Evolutionary conservation across 2,329 filamentous ascomycete genomes (phyloP).

Genomic region (Cladophialophora exuberans): DNA sequence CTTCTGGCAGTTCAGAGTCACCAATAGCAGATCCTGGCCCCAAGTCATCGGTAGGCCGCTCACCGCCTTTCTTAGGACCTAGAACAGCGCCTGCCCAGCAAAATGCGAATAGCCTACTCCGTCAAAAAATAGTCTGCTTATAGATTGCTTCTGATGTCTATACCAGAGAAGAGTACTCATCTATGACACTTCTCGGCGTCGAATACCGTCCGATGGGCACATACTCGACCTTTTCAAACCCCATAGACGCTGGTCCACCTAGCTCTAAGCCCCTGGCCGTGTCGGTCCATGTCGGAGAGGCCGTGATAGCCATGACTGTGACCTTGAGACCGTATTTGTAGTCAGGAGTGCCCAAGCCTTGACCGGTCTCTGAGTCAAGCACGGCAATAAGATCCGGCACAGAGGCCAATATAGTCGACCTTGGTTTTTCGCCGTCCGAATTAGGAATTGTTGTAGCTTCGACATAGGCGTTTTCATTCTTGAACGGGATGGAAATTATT

Average conservation of each 20-base stretch:
- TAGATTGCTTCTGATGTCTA: too few species aligned
- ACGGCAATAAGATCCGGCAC: conserved; percentile 62
- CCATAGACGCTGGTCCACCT: conserved; percentile 55
- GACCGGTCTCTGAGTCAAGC: conserved; percentile 60
- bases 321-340: conserved; percentile 55
- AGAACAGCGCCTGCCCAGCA: too few species aligned
- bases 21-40: too few species aligned
- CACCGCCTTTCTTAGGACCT: too few species aligned
- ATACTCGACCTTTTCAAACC: conserved; percentile 26
- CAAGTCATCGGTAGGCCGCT: too few species aligned
- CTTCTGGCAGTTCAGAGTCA: too few species aligned
- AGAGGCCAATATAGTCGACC: conserved; percentile 50
- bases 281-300: conserved; percentile 60
- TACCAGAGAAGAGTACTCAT: too few species aligned
- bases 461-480: conserved; percentile 64
- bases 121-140: too few species aligned
- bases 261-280: conserved; percentile 54
- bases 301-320: conserved; percentile 56
- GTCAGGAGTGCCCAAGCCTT: conserved; percentile 61
- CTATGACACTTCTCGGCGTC: conserved; percentile 36
- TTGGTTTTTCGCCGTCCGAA: conserved; percentile 18
- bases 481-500: conserved; percentile 67
- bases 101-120: too few species aligned
- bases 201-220: conserved; percentile 32
- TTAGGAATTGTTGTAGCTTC: conserved; percentile 21